A percentile compares a stretch with the other conserved stretches of the same genome.
These are phyloP conservation scores for Fusarium bactridioides DNA, from an alignment of 2,329 filamentous ascomycete genomes.

Conservation along the genomic window DNA sequence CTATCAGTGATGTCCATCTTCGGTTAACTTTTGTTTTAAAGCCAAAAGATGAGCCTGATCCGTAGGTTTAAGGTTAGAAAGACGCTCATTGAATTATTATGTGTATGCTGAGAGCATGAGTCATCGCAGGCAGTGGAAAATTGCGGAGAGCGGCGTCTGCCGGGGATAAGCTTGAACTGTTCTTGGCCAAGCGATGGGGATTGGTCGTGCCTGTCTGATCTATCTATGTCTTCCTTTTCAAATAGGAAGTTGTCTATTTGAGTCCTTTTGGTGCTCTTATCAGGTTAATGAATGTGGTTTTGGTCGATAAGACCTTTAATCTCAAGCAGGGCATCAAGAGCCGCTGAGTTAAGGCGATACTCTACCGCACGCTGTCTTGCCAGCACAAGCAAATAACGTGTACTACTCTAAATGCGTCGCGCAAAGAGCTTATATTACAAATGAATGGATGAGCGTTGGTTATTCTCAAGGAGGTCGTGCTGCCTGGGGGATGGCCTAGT, in stretches of 20 bases:
- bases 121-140: not conserved
- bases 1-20: not conserved
- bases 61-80: too few species aligned
- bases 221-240: rapidly evolving
- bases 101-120: not conserved
- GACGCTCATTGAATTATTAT: not conserved
- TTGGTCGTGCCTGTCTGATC: rapidly evolving
- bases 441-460: too few species aligned
- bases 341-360: not conserved
- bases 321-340: not conserved
- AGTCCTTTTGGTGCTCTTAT: rapidly evolving
- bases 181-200: not conserved
- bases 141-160: not conserved
- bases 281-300: rapidly evolving
- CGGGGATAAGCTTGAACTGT: not conserved
- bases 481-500: too few species aligned
- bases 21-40: rapidly evolving
- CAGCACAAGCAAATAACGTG: too few species aligned
- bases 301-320: not conserved
- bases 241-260: rapidly evolving
- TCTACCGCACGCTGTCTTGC: too few species aligned
- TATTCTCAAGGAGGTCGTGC: too few species aligned
- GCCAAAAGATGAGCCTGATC: rapidly evolving
- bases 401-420: too few species aligned
- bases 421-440: too few species aligned